phyloP scores from a whole-genome alignment of 257 asterid species.

The Penstemon barbatus region DNA sequence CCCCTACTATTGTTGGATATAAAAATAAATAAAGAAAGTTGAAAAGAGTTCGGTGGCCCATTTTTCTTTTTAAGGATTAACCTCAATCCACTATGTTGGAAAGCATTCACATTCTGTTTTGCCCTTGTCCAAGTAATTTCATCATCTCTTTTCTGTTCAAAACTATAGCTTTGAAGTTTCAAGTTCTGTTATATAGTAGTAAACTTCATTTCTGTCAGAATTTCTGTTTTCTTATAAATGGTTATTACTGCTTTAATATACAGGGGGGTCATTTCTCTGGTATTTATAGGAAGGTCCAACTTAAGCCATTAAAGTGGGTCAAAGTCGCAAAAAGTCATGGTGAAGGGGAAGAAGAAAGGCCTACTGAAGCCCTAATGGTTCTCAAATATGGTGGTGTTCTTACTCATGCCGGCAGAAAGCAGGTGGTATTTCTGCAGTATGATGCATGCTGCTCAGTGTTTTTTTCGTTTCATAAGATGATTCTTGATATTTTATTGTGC shows the following conservation, averaged over 20 bases:
- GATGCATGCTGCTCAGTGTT: conserved; percentile 23
- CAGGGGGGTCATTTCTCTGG: conserved; percentile 99
- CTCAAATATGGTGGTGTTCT: conserved; percentile 99
- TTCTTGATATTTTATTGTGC: conserved; percentile 7
- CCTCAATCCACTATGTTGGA: conserved; percentile 10
- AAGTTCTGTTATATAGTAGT: conserved; percentile 7
- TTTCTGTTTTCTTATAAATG: conserved; percentile 5
- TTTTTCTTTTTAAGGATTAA: background rate
- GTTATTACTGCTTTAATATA: conserved; percentile 25
- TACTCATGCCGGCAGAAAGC: conserved; percentile 97
- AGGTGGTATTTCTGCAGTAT: conserved; percentile 44
- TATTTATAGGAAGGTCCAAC: conserved; percentile 91
- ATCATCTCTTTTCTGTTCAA: background rate
- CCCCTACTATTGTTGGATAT: background rate
- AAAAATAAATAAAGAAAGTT: background rate
- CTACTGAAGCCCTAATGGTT: conserved; percentile 94
- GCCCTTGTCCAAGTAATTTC: background rate
- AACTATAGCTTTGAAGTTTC: background rate
- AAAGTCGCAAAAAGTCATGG: conserved; percentile 71
- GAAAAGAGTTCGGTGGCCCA: background rate
- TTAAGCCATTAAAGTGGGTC: conserved; percentile 91
- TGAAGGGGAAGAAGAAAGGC: conserved; percentile 93
- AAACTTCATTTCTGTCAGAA: background rate
- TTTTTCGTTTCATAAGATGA: conserved; percentile 15
- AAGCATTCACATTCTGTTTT: background rate